Conservation (phyloP, 1,284 basidiomycete species). For the Cutaneotrichosporon sp. region DNA sequence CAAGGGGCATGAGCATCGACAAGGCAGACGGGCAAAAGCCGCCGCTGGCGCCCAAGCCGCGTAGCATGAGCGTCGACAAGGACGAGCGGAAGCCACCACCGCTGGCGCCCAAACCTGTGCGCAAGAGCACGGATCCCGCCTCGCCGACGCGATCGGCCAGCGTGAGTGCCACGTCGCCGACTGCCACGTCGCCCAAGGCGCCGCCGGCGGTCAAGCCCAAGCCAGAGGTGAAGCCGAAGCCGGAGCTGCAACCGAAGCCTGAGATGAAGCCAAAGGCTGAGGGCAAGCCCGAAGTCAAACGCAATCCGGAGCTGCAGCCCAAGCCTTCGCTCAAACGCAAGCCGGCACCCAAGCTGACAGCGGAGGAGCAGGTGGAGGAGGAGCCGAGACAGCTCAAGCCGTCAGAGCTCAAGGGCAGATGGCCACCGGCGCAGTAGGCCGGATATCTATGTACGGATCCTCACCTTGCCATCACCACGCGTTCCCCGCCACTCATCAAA, state of each 20-base stretch:
- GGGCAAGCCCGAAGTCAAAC: too few relatives aligned
- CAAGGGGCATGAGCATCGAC: background rate
- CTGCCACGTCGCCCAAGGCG: background rate
- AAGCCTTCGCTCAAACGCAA: too few relatives aligned
- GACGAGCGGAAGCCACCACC: background rate
- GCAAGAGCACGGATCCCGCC: background rate
- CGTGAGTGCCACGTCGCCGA: background rate
- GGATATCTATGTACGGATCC: background rate
- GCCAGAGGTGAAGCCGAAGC: background rate
- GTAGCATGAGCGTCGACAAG: background rate
- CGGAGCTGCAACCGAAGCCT: background rate
- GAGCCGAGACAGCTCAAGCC: background rate
- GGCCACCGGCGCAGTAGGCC: conserved; percentile 1
- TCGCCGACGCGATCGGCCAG: background rate
- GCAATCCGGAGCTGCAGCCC: too few relatives aligned
- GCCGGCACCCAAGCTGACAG: background rate
- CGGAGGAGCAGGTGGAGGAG: background rate
- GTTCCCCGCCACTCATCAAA: too few relatives aligned
- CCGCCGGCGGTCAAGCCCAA: conserved; percentile 5
- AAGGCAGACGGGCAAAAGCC: background rate
- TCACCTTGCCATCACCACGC: background rate
- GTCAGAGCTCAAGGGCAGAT: background rate
- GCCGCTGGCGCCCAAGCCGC: background rate
- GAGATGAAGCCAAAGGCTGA: background rate
- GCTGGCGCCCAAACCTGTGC: conserved; percentile 1